phyloP scores from a whole-genome alignment of 768 basidiomycete species.

The Vararia minispora region DNA sequence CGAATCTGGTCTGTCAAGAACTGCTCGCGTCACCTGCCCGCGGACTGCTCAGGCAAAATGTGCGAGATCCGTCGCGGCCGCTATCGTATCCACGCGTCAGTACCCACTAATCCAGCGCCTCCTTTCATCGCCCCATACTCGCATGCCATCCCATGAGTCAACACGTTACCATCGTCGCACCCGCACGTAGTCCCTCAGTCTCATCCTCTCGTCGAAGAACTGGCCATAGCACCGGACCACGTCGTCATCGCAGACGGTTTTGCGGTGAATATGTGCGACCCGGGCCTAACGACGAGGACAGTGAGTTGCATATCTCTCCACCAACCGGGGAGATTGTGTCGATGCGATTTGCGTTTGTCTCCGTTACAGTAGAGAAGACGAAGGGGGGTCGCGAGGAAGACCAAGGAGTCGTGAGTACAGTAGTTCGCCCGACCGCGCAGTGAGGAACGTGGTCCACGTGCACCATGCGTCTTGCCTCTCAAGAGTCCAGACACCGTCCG shows the following conservation, averaged over 20 bases:
- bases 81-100: constrained; percentile 38
- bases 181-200: constrained; percentile 4
- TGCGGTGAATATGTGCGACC: constrained; percentile 17
- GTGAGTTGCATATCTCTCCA: too few species aligned
- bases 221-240: constrained; percentile 9
- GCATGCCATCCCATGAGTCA: constrained; percentile 3
- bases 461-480: too few species aligned
- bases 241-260: constrained; percentile 27
- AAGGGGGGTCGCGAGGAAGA: too few species aligned
- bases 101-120: constrained; percentile 15
- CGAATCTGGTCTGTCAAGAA: constrained; percentile 33
- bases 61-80: constrained; percentile 39
- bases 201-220: constrained; percentile 4
- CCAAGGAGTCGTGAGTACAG: too few species aligned
- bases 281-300: too few species aligned
- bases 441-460: too few species aligned
- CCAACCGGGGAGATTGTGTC: too few species aligned
- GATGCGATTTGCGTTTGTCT: too few species aligned
- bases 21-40: constrained; percentile 25
- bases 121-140: constrained; percentile 3
- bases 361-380: too few species aligned
- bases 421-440: too few species aligned
- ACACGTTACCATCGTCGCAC: not conserved
- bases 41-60: constrained; percentile 32
- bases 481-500: too few species aligned